A percentile compares a stretch with the other conserved stretches of the same genome.
phyloP scores from a whole-genome alignment of 192 early-diverging fungal species.

The Linnemannia exigua region DNA sequence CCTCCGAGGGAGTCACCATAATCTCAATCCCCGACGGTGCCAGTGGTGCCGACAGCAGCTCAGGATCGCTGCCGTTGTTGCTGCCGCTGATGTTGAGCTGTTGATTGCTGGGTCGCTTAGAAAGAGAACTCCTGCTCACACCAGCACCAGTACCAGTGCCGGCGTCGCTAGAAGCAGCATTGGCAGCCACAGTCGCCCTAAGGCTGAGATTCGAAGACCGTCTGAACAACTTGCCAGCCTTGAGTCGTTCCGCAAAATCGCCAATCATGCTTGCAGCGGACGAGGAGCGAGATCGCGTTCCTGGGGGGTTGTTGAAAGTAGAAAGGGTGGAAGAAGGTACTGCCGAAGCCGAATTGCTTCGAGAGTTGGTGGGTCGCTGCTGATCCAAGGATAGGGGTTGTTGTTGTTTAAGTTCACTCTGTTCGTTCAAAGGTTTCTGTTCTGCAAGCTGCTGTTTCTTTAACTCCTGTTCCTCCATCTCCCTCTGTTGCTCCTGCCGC shows the following conservation, averaged over 20 bases:
- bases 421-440: too few species aligned
- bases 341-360: conserved; percentile 16
- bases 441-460: conserved; percentile 16
- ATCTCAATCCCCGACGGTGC: conserved; percentile 29
- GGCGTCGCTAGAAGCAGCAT: conserved; percentile 1
- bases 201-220: conserved; percentile 9
- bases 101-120: neutral
- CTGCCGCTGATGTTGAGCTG: neutral
- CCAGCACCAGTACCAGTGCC: neutral
- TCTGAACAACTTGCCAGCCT: conserved; percentile 32
- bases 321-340: neutral
- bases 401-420: neutral
- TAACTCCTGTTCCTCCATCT: neutral
- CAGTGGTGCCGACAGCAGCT: neutral
- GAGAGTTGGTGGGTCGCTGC: conserved; percentile 18
- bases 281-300: conserved; percentile 29
- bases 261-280: conserved; percentile 49
- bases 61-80: neutral
- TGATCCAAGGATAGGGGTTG: neutral
- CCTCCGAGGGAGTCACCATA: conserved; percentile 26
- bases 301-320: conserved; percentile 3
- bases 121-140: neutral
- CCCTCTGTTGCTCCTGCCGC: conserved; percentile 18
- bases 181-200: neutral
- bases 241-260: conserved; percentile 49